These are phyloP conservation scores for Endocladia muricata DNA, from an alignment of 31 red algal species.

Conservation along the genomic window DNA sequence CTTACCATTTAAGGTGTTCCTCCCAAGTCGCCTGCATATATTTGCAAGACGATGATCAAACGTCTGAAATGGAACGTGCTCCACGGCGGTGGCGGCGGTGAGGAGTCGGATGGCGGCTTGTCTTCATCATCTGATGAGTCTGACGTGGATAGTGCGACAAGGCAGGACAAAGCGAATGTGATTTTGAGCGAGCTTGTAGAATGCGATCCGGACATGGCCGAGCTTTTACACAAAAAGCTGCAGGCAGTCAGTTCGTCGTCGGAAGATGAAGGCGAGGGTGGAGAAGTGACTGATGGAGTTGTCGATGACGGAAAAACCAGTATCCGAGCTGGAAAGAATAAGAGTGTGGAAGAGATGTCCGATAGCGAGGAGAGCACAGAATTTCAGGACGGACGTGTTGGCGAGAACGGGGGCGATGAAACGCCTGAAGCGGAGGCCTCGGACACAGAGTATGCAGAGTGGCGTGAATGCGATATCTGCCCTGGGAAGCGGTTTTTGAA, in stretches of 20 bases:
- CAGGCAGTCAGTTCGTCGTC: background rate
- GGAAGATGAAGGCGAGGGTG: background rate
- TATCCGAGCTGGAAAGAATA: background rate
- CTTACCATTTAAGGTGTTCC: no score
- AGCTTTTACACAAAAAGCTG: constrained; percentile 11
- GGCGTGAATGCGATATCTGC: constrained; percentile 44
- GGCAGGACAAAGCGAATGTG: background rate
- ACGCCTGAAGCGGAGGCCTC: background rate
- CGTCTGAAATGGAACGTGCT: constrained; percentile 80
- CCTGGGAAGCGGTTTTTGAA: constrained; percentile 47
- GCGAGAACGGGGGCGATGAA: background rate
- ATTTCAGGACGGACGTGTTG: background rate
- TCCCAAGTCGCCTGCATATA: no score
- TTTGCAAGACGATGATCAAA: constrained; percentile 71
- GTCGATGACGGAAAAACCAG: background rate
- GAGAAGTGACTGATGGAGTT: background rate
- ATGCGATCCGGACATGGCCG: constrained; percentile 18
- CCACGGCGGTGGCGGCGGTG: constrained; percentile 55
- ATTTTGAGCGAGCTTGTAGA: constrained; percentile 12
- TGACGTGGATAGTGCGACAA: background rate
- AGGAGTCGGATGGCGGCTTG: constrained; percentile 43
- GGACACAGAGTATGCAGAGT: constrained; percentile 1
- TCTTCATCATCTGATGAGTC: constrained; percentile 16
- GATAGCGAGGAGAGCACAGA: constrained; percentile 8
- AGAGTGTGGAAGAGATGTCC: background rate